Base-by-base conservation (phyloP, 371 early-diverging fungal genomes). In the Haplosporangium sp. region DNA sequence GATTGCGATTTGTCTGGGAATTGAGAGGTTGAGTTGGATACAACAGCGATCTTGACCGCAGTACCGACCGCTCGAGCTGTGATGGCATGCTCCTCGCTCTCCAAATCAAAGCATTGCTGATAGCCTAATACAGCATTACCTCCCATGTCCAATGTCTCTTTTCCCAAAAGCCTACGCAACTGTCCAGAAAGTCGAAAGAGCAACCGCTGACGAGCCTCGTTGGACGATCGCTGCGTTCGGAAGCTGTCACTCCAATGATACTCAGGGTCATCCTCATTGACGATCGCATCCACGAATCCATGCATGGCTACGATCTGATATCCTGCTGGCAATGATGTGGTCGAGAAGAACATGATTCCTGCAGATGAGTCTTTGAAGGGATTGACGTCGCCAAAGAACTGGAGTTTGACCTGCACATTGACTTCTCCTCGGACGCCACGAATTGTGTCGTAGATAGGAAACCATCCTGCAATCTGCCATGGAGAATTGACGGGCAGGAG, bases 21-120 rank as follows among this genome's bases (percentile, higher is more conserved):
- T 20, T 58, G 72, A 11, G 64, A 43, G 6, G 67, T 63, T 1
- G 82, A 64, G 20, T 48, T 71, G 36, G 73, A 63, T 8, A 76
- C 75, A 29, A 71, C 42, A 20, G 82, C 82, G 20, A 90, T 67
- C 36, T 80, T 64, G 21, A 90, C 89, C 0, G 92, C 93, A 6
- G 93, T 92, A 8, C 93, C 94, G 36, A 90, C 85, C 0, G 91
- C 92, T 2, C 93, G 79, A 9, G 88, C 91, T 1, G 91, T 93
- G 53, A 93, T 93, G 37, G 85, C 71, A 51, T 84, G 81, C 61
- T 89, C 85, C 55, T 89, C 87, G 43, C 81, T 83, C 71, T 93
- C 93, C 29, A 92, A 74, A 65, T 93, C 93, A 70, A 91, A 92
- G 50, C 74, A 87, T 61, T 93, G 93, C 48, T 81, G 82, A 66